phyloP scores from a whole-genome alignment of 1,284 basidiomycete species.

The Trichosporon inkin region DNA sequence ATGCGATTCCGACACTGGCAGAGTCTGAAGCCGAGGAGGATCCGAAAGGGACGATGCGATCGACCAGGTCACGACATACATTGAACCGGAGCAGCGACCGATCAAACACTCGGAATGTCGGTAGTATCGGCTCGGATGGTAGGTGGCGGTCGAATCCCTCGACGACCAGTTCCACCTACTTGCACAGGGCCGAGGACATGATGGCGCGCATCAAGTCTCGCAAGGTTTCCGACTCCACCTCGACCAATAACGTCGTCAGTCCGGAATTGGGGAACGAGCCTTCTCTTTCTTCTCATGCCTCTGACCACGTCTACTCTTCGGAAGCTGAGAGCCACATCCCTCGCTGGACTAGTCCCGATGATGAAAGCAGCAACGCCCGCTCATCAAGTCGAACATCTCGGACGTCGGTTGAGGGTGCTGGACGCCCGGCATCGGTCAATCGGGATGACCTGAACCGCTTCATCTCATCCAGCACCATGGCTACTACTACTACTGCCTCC shows the following conservation, averaged over 20 bases:
- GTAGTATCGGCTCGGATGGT: conserved; percentile 29
- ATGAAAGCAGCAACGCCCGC: not conserved
- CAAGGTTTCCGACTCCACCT: conserved; percentile 38
- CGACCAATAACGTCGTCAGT: conserved; percentile 21
- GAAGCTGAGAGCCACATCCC: conserved; percentile 11
- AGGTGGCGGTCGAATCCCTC: conserved; percentile 40
- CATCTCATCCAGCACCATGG: conserved; percentile 60
- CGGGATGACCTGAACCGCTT: conserved; percentile 73
- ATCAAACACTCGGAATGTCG: conserved; percentile 11
- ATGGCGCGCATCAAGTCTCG: conserved; percentile 72
- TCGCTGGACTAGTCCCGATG: not conserved
- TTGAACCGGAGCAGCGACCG: not conserved
- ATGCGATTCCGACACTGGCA: not conserved
- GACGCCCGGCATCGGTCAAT: conserved; percentile 21
- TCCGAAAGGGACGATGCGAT: not conserved
- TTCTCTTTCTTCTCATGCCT: not conserved
- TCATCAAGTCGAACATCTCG: conserved; percentile 1
- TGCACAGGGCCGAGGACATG: conserved; percentile 67
- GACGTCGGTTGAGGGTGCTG: conserved; percentile 15
- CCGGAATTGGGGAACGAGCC: not conserved
- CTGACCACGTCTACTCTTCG: not conserved
- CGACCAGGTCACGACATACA: not conserved
- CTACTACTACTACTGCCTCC: conserved; percentile 67
- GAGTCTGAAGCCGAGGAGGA: not conserved
- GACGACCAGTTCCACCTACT: conserved; percentile 55